phyloP scores from a whole-genome alignment of 352 stramenopile genomes.

The Phytophthora nicotianae region DNA sequence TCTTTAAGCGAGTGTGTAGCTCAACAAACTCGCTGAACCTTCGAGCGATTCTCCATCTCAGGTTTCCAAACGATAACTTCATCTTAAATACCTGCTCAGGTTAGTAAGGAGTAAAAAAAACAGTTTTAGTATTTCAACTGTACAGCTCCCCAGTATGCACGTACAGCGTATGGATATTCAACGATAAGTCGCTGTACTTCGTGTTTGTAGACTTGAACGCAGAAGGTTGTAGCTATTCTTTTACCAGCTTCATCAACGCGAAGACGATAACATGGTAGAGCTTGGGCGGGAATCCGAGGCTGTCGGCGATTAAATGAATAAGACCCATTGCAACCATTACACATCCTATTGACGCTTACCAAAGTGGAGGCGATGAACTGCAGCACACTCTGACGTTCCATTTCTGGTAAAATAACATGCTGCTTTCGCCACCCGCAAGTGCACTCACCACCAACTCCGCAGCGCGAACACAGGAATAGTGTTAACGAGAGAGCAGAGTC shows the following conservation, averaged over 20 bases:
- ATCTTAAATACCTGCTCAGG: slow-evolving; percentile 48
- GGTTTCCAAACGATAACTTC: slow-evolving; percentile 38
- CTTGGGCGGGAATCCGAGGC: slow-evolving; percentile 7
- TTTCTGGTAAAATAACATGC: slow-evolving; percentile 22
- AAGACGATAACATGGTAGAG: slow-evolving; percentile 12
- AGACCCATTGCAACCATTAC: no score
- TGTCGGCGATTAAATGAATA: background rate
- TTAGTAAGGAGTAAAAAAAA: background rate
- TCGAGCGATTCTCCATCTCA: slow-evolving; percentile 51
- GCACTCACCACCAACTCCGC: slow-evolving; percentile 15
- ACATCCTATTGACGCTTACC: slow-evolving; percentile 13
- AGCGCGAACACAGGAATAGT: slow-evolving; percentile 35
- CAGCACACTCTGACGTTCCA: slow-evolving; percentile 37
- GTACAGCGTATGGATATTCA: slow-evolving; percentile 45
- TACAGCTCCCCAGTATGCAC: slow-evolving; percentile 6
- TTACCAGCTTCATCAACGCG: slow-evolving; percentile 1
- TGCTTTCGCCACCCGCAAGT: slow-evolving; percentile 35
- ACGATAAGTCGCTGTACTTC: slow-evolving; percentile 47
- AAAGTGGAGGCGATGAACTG: slow-evolving; percentile 36
- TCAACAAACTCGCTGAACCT: slow-evolving; percentile 54
- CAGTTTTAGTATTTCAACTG: background rate
- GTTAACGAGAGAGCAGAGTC: slow-evolving; percentile 11
- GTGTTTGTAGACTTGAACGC: slow-evolving; percentile 35
- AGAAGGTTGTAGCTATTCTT: slow-evolving; percentile 17
- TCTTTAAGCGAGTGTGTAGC: slow-evolving; percentile 37